Conservation (phyloP, 2,329 filamentous ascomycete genomes). For the Capronia americana region DNA sequence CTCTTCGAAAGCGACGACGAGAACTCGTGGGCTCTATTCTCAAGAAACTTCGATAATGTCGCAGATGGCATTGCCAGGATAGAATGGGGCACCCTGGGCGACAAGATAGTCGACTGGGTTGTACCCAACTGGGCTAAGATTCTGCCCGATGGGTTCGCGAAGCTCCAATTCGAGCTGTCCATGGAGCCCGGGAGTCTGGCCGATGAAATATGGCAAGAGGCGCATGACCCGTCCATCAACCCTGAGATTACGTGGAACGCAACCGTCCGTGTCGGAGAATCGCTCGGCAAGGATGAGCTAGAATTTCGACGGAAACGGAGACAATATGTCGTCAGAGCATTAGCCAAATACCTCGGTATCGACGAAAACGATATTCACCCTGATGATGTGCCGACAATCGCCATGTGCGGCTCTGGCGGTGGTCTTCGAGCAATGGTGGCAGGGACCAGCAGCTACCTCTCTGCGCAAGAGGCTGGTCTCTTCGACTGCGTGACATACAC, state of each 20-base stretch:
- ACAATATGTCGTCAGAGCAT: slow-evolving; percentile 70
- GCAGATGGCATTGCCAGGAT: slow-evolving; percentile 50
- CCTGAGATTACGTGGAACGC: slow-evolving; percentile 87
- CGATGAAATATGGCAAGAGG: slow-evolving; percentile 91
- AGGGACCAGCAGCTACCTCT: slow-evolving; percentile 84
- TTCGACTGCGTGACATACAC: slow-evolving; percentile 96
- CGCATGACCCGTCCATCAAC: slow-evolving; percentile 80
- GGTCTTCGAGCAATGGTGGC: slow-evolving; percentile 89
- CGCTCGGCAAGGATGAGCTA: slow-evolving; percentile 83
- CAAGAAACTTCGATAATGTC: slow-evolving; percentile 52
- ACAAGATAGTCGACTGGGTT: slow-evolving; percentile 71
- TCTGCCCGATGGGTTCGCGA: slow-evolving; percentile 77
- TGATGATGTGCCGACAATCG: slow-evolving; percentile 90
- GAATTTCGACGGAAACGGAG: slow-evolving; percentile 73
- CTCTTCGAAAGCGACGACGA: slow-evolving; percentile 42
- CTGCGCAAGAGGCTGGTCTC: slow-evolving; percentile 81
- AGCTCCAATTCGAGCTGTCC: slow-evolving; percentile 85
- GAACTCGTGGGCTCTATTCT: slow-evolving; percentile 59
- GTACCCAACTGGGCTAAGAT: slow-evolving; percentile 81
- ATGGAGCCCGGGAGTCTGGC: slow-evolving; percentile 87
- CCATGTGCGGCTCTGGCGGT: slow-evolving; percentile 92
- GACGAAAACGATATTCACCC: slow-evolving; percentile 82
- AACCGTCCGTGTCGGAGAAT: slow-evolving; percentile 77
- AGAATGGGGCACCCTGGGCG: slow-evolving; percentile 54
- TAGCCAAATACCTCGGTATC: slow-evolving; percentile 82